Conservation (phyloP, 176 grass and related monocot genomes). For the Chloris gayana region DNA sequence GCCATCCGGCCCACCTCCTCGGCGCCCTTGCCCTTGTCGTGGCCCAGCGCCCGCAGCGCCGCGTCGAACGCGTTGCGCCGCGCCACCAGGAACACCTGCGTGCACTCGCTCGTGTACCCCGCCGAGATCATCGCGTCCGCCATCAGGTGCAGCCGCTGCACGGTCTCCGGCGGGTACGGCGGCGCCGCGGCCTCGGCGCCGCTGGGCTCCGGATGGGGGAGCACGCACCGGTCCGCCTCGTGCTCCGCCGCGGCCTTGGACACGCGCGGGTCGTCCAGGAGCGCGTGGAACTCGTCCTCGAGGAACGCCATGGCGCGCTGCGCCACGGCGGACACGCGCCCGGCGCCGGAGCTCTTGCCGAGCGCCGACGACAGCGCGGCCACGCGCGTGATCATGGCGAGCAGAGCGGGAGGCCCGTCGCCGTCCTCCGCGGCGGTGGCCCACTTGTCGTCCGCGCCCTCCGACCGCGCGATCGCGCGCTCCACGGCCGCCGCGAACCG, state of each 20-base stretch:
- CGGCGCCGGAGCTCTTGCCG: conserved; percentile 40
- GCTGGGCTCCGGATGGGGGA: neutral
- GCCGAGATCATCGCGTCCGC: conserved; percentile 60
- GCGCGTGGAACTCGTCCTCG: conserved; percentile 71
- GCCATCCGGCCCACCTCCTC: conserved; percentile 68
- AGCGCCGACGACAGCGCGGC: conserved; percentile 47
- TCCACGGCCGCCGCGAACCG: conserved; percentile 65
- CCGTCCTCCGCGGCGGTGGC: neutral
- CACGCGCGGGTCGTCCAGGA: conserved; percentile 53
- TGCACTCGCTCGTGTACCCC: conserved; percentile 80
- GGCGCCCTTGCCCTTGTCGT: conserved; percentile 34
- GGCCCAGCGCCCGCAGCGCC: conserved; percentile 26
- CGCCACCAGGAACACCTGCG: conserved; percentile 68
- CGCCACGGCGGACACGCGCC: conserved; percentile 54
- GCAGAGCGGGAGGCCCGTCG: conserved; percentile 18
- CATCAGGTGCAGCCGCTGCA: conserved; percentile 59
- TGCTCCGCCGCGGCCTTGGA: conserved; percentile 14
- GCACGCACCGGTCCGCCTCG: conserved; percentile 58
- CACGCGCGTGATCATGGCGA: conserved; percentile 48
- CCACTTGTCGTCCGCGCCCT: conserved; percentile 49
- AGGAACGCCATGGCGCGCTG: conserved; percentile 90
- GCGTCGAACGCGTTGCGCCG: conserved; percentile 61
- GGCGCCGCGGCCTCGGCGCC: neutral
- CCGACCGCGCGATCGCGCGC: conserved; percentile 42
- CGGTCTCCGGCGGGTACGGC: conserved; percentile 43